Conservation (phyloP, 768 basidiomycete species). For the Saitozyma podzolica region DNA sequence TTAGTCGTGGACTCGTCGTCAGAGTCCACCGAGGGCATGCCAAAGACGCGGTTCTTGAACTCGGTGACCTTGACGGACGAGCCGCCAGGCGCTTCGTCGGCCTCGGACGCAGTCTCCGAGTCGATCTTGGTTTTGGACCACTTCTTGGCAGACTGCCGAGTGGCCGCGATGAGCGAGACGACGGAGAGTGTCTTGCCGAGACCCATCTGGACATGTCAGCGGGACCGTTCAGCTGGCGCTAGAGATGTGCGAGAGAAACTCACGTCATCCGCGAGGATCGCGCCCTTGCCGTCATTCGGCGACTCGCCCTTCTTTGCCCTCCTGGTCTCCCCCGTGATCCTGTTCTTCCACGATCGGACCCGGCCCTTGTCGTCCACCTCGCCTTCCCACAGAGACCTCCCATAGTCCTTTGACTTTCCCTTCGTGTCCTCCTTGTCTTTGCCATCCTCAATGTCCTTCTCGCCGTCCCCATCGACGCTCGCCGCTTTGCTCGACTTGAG, state of each 20-base stretch:
- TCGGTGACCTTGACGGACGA: slow-evolving; percentile 25
- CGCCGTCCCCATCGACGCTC: slow-evolving; percentile 23
- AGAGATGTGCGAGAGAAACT: slow-evolving; percentile 40
- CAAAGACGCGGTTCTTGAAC: slow-evolving; percentile 66
- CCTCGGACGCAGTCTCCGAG: slow-evolving; percentile 10
- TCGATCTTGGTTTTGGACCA: slow-evolving; percentile 63
- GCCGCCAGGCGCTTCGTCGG: slow-evolving; percentile 10
- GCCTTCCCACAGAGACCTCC: slow-evolving; percentile 56
- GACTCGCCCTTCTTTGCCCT: slow-evolving; percentile 54
- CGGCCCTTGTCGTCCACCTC: slow-evolving; percentile 48
- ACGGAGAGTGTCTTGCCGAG: slow-evolving; percentile 96
- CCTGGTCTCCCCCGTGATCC: slow-evolving; percentile 78
- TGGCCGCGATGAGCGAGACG: slow-evolving; percentile 87
- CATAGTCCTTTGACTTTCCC: slow-evolving; percentile 26
- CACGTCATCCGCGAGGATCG: slow-evolving; percentile 96
- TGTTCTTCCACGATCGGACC: slow-evolving; percentile 66
- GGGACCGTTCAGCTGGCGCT: neutral
- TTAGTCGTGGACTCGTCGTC: slow-evolving; percentile 48
- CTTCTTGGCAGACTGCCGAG: slow-evolving; percentile 66
- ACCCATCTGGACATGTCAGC: slow-evolving; percentile 71
- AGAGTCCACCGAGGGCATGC: slow-evolving; percentile 63
- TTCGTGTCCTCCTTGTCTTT: slow-evolving; percentile 57
- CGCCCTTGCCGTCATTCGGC: slow-evolving; percentile 65
- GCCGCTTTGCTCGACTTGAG: slow-evolving; percentile 9
- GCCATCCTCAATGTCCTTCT: slow-evolving; percentile 24